Conservation (phyloP, 164 flowering plant species). For the Platanus orientalis region DNA sequence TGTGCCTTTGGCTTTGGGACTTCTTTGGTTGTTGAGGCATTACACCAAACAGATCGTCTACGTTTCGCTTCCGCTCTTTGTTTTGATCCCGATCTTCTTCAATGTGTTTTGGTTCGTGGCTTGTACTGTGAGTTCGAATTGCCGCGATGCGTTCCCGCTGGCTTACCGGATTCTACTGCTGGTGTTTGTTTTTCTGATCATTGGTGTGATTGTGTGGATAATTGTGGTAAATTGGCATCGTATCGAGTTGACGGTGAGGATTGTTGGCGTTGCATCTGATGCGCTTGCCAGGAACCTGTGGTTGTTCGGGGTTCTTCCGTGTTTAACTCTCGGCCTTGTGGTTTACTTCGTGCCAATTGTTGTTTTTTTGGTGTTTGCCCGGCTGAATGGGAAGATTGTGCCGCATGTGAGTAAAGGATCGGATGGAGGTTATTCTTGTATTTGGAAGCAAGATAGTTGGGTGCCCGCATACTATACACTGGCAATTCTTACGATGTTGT, state of each 20-base stretch:
- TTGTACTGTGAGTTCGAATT: conserved; percentile 60
- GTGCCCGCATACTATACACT: conserved; percentile 85
- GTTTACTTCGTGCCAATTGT: conserved; percentile 71
- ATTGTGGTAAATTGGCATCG: conserved; percentile 68
- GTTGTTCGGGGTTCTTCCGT: conserved; percentile 65
- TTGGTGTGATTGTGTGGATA: conserved; percentile 40
- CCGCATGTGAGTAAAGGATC: conserved; percentile 30
- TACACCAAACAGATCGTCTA: conserved; percentile 86
- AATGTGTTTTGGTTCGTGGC: conserved; percentile 93
- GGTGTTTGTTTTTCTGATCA: conserved; percentile 59
- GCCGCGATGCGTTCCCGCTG: conserved; percentile 59
- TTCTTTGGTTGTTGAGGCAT: conserved; percentile 66
- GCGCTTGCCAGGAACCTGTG: conserved; percentile 67
- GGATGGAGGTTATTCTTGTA: conserved; percentile 51
- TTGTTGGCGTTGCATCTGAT: conserved; percentile 67
- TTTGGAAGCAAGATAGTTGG: conserved; percentile 92
- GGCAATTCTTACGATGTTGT: conserved; percentile 84
- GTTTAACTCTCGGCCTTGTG: conserved; percentile 50
- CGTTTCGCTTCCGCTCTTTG: conserved; percentile 57
- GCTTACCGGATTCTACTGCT: conserved; percentile 65
- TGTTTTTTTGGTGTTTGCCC: conserved; percentile 77
- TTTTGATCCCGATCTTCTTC: conserved; percentile 58
- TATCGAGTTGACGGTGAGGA: conserved; percentile 66
- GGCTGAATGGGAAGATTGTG: conserved; percentile 71
- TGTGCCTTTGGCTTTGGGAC: conserved; percentile 45